Percentiles rank a stretch among this genome's conserved stretches.
These are phyloP conservation scores for Coprinopsis sp. DNA, from an alignment of 768 basidiomycete genomes.

Conservation along the genomic window DNA sequence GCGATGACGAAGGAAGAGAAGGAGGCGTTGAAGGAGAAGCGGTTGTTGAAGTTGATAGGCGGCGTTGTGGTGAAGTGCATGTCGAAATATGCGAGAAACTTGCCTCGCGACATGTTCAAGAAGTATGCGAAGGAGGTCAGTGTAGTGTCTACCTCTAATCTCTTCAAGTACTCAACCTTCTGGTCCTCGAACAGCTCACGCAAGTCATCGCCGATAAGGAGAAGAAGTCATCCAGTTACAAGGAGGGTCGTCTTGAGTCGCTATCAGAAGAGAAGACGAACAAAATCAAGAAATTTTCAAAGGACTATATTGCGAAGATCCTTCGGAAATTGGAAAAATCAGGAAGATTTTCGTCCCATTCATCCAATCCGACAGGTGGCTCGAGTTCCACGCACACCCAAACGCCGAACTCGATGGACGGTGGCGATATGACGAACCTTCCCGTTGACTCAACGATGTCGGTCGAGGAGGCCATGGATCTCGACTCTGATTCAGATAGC, in stretches of 20 bases:
- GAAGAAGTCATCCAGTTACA: constrained; percentile 82
- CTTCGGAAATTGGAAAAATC: constrained; percentile 62
- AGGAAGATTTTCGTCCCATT: constrained; percentile 24
- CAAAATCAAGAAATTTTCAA: constrained; percentile 92
- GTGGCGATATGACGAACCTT: constrained; percentile 12
- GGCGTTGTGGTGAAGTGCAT: constrained; percentile 89
- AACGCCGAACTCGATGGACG: constrained; percentile 39
- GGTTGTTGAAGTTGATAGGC: constrained; percentile 76
- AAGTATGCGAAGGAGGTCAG: constrained; percentile 90
- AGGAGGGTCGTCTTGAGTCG: constrained; percentile 63
- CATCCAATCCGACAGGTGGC: constrained; percentile 17
- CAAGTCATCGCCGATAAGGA: constrained; percentile 89
- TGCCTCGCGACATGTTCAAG: constrained; percentile 85
- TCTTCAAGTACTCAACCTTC: neutral
- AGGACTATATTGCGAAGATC: constrained; percentile 85
- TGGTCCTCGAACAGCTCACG: constrained; percentile 55
- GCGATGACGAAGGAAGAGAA: constrained; percentile 49
- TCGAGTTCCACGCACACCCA: constrained; percentile 30
- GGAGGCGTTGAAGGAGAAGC: constrained; percentile 75
- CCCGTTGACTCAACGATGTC: constrained; percentile 21
- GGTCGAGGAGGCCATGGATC: constrained; percentile 31
- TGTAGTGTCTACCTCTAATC: constrained; percentile 2
- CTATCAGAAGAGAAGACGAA: constrained; percentile 81
- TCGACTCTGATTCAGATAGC: constrained; percentile 19
- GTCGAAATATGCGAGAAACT: constrained; percentile 77